phyloP scores from a whole-genome alignment of 176 grass and related monocot species.

The Leersia perrieri region DNA sequence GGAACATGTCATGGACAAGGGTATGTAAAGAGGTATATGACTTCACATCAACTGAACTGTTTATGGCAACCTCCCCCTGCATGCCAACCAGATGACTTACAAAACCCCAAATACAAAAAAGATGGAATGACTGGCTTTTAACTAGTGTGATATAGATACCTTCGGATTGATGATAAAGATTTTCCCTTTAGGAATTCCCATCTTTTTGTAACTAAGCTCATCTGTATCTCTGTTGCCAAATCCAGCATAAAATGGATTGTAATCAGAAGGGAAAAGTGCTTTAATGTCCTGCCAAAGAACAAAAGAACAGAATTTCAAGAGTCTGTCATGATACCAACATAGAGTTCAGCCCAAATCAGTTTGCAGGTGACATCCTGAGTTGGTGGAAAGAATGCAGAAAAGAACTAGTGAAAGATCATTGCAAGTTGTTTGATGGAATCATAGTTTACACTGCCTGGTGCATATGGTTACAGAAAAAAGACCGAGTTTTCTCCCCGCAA shows the following conservation, averaged over 20 bases:
- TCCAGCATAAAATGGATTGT: slow-evolving; percentile 99
- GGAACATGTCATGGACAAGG: slow-evolving; percentile 96
- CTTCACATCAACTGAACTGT: slow-evolving; percentile 85
- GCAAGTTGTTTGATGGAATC: too few species aligned
- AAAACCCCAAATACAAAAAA: slow-evolving; percentile 3
- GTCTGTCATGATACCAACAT: not conserved
- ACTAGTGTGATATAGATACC: slow-evolving; percentile 41
- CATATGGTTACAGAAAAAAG: too few species aligned
- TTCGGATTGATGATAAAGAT: slow-evolving; percentile 99
- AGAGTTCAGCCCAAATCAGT: too few species aligned
- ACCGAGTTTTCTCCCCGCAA: too few species aligned
- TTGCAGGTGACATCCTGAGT: too few species aligned
- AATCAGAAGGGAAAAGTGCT: slow-evolving; percentile 90
- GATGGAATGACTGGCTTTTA: not conserved
- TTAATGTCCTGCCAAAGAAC: slow-evolving; percentile 82
- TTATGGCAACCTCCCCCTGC: slow-evolving; percentile 96
- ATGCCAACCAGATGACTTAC: slow-evolving; percentile 15
- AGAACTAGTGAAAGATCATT: too few species aligned
- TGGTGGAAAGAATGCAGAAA: too few species aligned
- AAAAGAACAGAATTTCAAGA: slow-evolving; percentile 16
- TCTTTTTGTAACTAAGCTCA: slow-evolving; percentile 93
- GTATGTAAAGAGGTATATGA: slow-evolving; percentile 99
- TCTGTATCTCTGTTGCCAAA: slow-evolving; percentile 99
- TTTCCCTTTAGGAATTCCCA: slow-evolving; percentile 97
- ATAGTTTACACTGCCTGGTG: too few species aligned